Evolutionary conservation across 2,329 filamentous ascomycete genomes (phyloP).

Genomic region (Talaromyces sp.): DNA sequence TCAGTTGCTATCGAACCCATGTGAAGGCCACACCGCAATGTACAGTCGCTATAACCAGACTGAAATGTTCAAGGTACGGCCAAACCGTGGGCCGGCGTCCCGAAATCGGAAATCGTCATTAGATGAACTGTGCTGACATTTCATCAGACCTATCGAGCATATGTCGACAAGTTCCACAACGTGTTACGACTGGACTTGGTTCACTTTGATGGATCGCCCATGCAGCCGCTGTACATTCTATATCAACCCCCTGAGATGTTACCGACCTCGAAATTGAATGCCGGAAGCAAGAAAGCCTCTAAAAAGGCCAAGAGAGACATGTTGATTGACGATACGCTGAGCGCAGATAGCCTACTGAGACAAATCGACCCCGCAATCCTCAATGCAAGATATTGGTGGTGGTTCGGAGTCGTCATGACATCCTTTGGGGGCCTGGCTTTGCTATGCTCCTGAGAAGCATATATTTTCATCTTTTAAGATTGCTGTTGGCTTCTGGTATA

Average conservation of each 20-base stretch:
- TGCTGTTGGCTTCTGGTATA: conserved; percentile 25
- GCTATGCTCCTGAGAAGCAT: conserved; percentile 24
- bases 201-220: conserved; percentile 58
- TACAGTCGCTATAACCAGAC: conserved; percentile 66
- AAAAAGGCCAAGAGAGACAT: conserved; percentile 31
- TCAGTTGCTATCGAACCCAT: conserved; percentile 63
- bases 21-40: conserved; percentile 48
- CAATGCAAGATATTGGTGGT: conserved; percentile 39
- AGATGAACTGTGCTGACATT: not conserved
- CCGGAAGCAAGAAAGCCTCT: conserved; percentile 38
- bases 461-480: not conserved
- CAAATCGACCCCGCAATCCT: conserved; percentile 33
- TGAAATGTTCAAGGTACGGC: conserved; percentile 57
- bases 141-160: conserved; percentile 37
- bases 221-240: conserved; percentile 65
- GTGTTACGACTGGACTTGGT: conserved; percentile 61
- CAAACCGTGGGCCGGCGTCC: not conserved
- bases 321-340: conserved; percentile 16
- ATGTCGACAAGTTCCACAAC: conserved; percentile 58
- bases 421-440: conserved; percentile 38
- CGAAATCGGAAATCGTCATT: not conserved
- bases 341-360: conserved; percentile 23
- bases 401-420: conserved; percentile 45
- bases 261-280: conserved; percentile 63
- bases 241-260: conserved; percentile 64